Percentiles rank a stretch among this genome's conserved stretches.
phyloP scores from a whole-genome alignment of 805 yeast species.

The Metschnikowia matae region DNA sequence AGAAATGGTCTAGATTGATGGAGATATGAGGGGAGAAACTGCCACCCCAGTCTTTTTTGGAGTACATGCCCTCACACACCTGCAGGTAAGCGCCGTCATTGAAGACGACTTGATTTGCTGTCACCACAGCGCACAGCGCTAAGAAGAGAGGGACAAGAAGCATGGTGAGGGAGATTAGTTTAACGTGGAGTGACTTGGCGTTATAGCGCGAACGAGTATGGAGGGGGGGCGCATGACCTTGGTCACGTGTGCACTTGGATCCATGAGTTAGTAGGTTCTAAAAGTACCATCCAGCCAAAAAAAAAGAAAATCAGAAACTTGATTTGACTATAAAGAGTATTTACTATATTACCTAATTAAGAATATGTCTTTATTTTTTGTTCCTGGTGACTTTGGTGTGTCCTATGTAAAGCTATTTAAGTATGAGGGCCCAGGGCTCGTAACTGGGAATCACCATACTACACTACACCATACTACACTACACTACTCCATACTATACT shows the following conservation, averaged over 20 bases:
- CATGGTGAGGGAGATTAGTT: not conserved
- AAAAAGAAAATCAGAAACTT: no score
- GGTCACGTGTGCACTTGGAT: not conserved
- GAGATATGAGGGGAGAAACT: conserved; percentile 51
- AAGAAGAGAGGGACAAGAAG: conserved; percentile 4
- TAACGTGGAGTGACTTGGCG: not conserved
- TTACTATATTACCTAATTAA: no score
- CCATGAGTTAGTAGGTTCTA: no score
- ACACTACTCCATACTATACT: no score
- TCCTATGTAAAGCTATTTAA: no score
- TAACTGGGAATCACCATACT: no score
- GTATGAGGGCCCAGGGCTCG: no score
- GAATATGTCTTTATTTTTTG: no score
- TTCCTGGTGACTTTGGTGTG: no score
- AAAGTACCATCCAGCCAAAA: no score
- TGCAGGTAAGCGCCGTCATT: conserved; percentile 49
- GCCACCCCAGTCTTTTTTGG: conserved; percentile 86
- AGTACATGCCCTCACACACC: conserved; percentile 87
- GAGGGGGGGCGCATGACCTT: not conserved
- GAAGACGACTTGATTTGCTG: conserved; percentile 47
- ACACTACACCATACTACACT: no score
- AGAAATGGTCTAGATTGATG: conserved; percentile 26
- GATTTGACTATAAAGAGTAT: no score
- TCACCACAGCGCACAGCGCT: conserved; percentile 9
- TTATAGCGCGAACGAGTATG: not conserved